A percentile compares a stretch with the other conserved stretches of the same genome.
Evolutionary conservation across 108 stramenopile species (phyloP).

Genomic region (Pseudonitzschia multiseries): DNA sequence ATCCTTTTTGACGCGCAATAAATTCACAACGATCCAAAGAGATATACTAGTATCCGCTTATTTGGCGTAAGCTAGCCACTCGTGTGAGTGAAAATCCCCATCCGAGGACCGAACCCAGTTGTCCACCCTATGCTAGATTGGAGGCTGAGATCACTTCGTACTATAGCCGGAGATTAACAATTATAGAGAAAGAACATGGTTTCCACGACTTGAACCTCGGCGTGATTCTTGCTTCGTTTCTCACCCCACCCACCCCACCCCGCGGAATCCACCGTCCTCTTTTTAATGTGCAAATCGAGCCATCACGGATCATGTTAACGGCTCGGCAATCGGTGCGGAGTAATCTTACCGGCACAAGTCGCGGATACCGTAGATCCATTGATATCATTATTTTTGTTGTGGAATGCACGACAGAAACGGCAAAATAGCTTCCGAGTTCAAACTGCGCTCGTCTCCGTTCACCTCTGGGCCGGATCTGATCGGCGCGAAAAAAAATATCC

Average conservation of each 20-base stretch:
- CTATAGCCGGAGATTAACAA: too few relatives aligned
- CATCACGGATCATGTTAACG: not conserved
- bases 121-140: too few relatives aligned
- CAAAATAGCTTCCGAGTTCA: not conserved
- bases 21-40: too few relatives aligned
- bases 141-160: too few relatives aligned
- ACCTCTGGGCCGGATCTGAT: too few relatives aligned
- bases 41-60: not conserved
- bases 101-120: too few relatives aligned
- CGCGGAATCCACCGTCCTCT: not conserved
- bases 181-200: not conserved
- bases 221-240: not conserved
- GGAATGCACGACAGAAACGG: not conserved
- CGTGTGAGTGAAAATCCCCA: not conserved
- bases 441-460: too few relatives aligned
- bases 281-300: not conserved
- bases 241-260: not conserved
- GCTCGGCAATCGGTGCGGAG: too few relatives aligned
- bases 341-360: not conserved
- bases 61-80: constrained; percentile 2
- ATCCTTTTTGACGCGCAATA: too few relatives aligned
- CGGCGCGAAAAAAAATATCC: too few relatives aligned
- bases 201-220: not conserved
- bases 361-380: too few relatives aligned
- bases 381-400: not conserved